phyloP scores from a whole-genome alignment of 2,329 filamentous ascomycete species.

The Cladosporium colombiae region DNA sequence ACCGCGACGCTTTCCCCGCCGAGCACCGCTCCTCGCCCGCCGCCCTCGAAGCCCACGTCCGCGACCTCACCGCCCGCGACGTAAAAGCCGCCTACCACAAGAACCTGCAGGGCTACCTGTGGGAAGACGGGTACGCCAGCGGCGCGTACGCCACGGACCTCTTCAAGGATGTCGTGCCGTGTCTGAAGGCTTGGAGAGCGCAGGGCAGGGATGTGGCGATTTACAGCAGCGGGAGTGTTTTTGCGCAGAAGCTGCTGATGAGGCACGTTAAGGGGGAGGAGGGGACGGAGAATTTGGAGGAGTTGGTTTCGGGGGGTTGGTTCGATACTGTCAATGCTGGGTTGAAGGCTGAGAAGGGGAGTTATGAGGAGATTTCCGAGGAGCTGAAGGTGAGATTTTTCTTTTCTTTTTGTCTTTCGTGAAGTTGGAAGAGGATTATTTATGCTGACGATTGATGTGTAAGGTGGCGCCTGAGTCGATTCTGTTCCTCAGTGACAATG shows the following conservation, averaged over 20 bases:
- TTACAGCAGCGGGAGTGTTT: slow-evolving; percentile 78
- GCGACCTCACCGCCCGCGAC: slow-evolving; percentile 69
- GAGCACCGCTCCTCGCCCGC: slow-evolving; percentile 61
- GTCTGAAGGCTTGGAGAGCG: slow-evolving; percentile 53
- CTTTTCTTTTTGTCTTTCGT: not conserved
- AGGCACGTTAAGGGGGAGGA: slow-evolving; percentile 51
- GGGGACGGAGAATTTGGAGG: slow-evolving; percentile 59
- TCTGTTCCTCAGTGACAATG: slow-evolving; percentile 82
- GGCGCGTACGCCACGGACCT: slow-evolving; percentile 71
- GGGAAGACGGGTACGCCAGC: slow-evolving; percentile 70
- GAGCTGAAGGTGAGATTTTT: slow-evolving; percentile 39
- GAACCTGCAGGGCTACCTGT: slow-evolving; percentile 76
- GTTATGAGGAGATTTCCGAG: slow-evolving; percentile 66
- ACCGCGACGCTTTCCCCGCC: slow-evolving; percentile 70
- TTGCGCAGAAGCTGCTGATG: slow-evolving; percentile 80
- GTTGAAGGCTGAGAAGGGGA: slow-evolving; percentile 65
- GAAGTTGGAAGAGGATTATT: not conserved
- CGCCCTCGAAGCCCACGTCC: slow-evolving; percentile 66
- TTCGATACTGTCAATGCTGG: slow-evolving; percentile 83
- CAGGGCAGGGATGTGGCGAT: slow-evolving; percentile 65
- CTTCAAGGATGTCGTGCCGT: slow-evolving; percentile 70
- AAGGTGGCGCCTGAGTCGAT: slow-evolving; percentile 9
- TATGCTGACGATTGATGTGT: not conserved
- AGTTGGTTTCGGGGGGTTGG: slow-evolving; percentile 60
- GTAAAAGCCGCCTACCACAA: slow-evolving; percentile 78